phyloP scores from a whole-genome alignment of 169 alveolate genomes.

The Miamiensis avidus region DNA sequence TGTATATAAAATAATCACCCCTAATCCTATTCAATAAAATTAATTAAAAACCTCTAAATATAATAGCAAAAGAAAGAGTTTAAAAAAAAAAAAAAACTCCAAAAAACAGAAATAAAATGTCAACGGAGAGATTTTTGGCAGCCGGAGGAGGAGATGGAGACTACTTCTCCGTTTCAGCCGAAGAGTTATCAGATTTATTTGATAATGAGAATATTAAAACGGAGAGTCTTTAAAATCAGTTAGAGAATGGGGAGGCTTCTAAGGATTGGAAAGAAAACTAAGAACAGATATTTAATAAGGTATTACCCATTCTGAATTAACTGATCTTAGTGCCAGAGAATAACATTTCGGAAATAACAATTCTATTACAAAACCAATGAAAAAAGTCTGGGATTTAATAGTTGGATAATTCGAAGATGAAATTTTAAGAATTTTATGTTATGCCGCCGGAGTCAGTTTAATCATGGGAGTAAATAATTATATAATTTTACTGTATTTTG shows the following conservation, averaged over 20 bases:
- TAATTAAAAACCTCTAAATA: too few relatives aligned
- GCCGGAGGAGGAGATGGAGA: not conserved
- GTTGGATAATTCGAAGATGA: conserved; percentile 72
- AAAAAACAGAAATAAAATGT: not conserved
- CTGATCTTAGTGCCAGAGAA: not conserved
- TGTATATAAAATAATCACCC: too few relatives aligned
- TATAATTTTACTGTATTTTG: too few relatives aligned
- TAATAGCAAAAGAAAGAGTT: not conserved
- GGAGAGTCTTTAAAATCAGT: not conserved
- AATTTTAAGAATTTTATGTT: conserved; percentile 66
- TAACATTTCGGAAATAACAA: not conserved
- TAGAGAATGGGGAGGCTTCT: not conserved
- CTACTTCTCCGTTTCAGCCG: not conserved
- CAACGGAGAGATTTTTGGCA: not conserved
- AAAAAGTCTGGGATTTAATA: conserved; percentile 19
- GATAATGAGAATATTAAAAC: not conserved
- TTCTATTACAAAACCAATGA: not conserved
- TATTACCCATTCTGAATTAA: not conserved
- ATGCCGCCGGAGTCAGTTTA: conserved; percentile 72
- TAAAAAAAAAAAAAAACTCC: too few relatives aligned
- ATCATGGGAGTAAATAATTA: conserved; percentile 54
- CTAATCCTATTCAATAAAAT: too few relatives aligned
- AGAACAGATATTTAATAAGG: not conserved
- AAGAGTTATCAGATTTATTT: not conserved
- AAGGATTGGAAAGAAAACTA: not conserved